A percentile compares a stretch with the other conserved stretches of the same genome.
Conservation (phyloP, 345 rosid species). For the Lepidium africanum region DNA sequence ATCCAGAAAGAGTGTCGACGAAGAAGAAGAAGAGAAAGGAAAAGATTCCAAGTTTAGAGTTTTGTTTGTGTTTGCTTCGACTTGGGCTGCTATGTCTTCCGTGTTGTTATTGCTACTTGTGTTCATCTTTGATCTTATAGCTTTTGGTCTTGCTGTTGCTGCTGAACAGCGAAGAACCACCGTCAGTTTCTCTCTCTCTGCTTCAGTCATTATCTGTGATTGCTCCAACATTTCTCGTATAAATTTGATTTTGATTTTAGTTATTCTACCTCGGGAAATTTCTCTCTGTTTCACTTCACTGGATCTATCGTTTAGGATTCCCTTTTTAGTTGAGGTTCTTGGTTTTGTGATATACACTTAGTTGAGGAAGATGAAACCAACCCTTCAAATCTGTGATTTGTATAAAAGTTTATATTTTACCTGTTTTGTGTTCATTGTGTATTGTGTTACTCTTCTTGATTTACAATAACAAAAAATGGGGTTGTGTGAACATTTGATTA, state of each 20-base stretch:
- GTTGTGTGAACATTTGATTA: neutral
- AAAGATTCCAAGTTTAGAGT: conserved; percentile 1
- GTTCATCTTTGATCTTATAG: conserved; percentile 65
- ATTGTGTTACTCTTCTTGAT: too few relatives aligned
- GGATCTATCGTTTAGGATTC: neutral
- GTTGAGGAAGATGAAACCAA: neutral
- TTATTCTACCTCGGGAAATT: neutral
- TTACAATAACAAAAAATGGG: too few relatives aligned
- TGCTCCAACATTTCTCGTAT: neutral
- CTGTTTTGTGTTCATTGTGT: too few relatives aligned
- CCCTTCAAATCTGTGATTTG: too few relatives aligned
- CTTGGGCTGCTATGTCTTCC: conserved; percentile 48
- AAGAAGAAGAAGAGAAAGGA: neutral
- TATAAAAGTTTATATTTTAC: too few relatives aligned
- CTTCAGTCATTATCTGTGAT: neutral
- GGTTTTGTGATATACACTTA: neutral
- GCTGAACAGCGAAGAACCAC: conserved; percentile 90
- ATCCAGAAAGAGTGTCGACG: neutral
- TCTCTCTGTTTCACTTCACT: neutral
- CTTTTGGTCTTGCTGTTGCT: conserved; percentile 93
- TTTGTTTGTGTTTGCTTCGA: neutral
- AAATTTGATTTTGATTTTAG: neutral
- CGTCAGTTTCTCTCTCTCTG: conserved; percentile 36
- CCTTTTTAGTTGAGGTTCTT: neutral
- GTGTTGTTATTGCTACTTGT: conserved; percentile 50